These are phyloP conservation scores for Mortierella sp. DNA, from an alignment of 371 early-diverging fungal genomes.

Conservation along the genomic window DNA sequence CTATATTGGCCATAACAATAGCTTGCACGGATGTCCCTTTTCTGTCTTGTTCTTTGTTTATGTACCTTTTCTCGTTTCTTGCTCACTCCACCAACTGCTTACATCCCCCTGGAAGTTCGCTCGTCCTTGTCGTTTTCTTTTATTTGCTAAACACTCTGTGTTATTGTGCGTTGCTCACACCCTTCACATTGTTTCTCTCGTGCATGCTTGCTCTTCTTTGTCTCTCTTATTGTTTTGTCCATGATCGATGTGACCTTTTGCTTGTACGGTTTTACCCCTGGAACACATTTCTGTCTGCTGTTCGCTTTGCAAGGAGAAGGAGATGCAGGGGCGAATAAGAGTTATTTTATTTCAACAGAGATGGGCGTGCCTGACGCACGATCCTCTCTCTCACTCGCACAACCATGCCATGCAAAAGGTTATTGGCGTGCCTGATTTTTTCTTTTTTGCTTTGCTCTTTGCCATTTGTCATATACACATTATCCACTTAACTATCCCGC, in stretches of 20 bases:
- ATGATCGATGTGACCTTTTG: not conserved
- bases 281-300: not conserved
- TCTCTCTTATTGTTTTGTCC: not conserved
- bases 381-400: not conserved
- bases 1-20: not conserved
- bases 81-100: not conserved
- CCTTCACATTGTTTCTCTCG: not conserved
- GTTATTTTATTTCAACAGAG: not conserved
- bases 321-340: not conserved
- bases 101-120: not conserved
- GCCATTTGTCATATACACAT: not conserved
- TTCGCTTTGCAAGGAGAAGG: not conserved
- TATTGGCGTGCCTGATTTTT: conserved; percentile 3
- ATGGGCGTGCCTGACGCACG: conserved; percentile 15
- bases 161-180: conserved; percentile 3
- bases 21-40: not conserved
- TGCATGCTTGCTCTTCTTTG: not conserved
- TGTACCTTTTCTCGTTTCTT: not conserved
- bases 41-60: not conserved
- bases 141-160: not conserved
- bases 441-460: not conserved
- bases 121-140: not conserved
- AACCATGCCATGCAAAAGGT: not conserved
- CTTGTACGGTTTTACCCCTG: not conserved
- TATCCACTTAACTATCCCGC: not conserved